A percentile compares a stretch with the other conserved stretches of the same genome.
Evolutionary conservation across 768 basidiomycete species (phyloP).

Genomic region (Termitomyces sp.): DNA sequence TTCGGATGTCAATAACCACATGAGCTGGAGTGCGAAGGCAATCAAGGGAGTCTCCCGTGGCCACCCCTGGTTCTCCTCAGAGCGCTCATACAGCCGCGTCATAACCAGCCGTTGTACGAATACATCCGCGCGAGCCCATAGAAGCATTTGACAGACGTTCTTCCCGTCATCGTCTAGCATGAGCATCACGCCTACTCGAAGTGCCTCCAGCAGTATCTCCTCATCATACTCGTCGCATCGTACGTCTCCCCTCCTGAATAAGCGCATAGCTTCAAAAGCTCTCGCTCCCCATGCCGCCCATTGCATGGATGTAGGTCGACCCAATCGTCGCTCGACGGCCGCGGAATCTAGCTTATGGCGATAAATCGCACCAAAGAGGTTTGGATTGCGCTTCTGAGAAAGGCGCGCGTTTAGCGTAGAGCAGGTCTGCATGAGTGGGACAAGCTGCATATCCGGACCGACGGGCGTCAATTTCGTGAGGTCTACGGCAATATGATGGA

Average conservation of each 20-base stretch:
- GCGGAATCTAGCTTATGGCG: constrained; percentile 52
- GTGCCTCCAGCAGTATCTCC: neutral
- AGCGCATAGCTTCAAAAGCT: constrained; percentile 5
- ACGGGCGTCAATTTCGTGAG: constrained; percentile 22
- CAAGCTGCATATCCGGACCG: constrained; percentile 45
- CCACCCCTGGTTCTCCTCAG: constrained; percentile 40
- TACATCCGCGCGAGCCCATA: constrained; percentile 39
- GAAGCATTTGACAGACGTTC: constrained; percentile 44
- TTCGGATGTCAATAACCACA: constrained; percentile 51
- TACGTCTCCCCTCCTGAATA: neutral
- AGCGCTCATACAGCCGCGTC: constrained; percentile 36
- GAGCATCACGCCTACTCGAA: constrained; percentile 14
- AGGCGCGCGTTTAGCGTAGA: constrained; percentile 37
- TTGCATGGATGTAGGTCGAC: constrained; percentile 32
- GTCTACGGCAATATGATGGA: constrained; percentile 1
- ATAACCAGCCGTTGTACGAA: constrained; percentile 42
- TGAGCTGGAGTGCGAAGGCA: constrained; percentile 50
- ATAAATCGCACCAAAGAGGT: constrained; percentile 56
- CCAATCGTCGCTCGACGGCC: constrained; percentile 49
- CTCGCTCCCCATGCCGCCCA: constrained; percentile 10
- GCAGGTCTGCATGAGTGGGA: constrained; percentile 48
- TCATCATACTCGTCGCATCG: neutral
- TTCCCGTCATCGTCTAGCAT: constrained; percentile 56
- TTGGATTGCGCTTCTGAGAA: constrained; percentile 22
- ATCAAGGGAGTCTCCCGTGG: constrained; percentile 46